These are phyloP conservation scores for Zymoseptoria ardabiliae DNA, from an alignment of 2,329 filamentous ascomycete species.

Conservation along the genomic window DNA sequence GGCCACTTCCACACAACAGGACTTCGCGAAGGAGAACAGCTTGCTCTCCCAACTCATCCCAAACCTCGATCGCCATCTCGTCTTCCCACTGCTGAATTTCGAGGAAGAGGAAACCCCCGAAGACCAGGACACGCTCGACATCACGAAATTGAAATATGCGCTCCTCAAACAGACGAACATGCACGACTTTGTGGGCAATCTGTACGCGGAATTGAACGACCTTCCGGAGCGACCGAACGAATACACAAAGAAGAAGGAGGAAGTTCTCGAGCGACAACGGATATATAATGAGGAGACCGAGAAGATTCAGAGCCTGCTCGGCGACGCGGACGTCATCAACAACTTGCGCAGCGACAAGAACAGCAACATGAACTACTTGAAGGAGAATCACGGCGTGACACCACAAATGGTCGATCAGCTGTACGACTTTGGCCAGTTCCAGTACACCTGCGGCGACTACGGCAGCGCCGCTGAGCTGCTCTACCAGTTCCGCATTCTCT, in stretches of 20 bases:
- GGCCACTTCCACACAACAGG: conserved; percentile 32
- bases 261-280: conserved; percentile 75
- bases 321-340: conserved; percentile 80
- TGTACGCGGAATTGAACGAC: conserved; percentile 84
- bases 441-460: conserved; percentile 97
- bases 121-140: conserved; percentile 67
- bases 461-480: conserved; percentile 81
- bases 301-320: conserved; percentile 81
- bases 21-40: conserved; percentile 59
- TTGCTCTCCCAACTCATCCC: conserved; percentile 83
- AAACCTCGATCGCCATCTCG: conserved; percentile 89
- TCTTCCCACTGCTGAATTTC: conserved; percentile 95
- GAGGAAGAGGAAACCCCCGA: conserved; percentile 69
- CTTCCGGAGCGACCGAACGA: conserved; percentile 72
- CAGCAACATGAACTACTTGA: conserved; percentile 95
- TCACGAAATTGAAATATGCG: conserved; percentile 82
- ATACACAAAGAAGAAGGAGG: conserved; percentile 81
- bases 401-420: conserved; percentile 92
- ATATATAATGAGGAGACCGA: conserved; percentile 78
- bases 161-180: conserved; percentile 97
- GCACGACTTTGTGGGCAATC: conserved; percentile 90
- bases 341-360: conserved; percentile 94
- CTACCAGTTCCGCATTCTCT: conserved; percentile 96
- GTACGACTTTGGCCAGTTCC: conserved; percentile 92
- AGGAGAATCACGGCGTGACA: conserved; percentile 93